These are phyloP conservation scores for Populus hybrid DNA, from an alignment of 441 rosid genomes.

Conservation along the genomic window DNA sequence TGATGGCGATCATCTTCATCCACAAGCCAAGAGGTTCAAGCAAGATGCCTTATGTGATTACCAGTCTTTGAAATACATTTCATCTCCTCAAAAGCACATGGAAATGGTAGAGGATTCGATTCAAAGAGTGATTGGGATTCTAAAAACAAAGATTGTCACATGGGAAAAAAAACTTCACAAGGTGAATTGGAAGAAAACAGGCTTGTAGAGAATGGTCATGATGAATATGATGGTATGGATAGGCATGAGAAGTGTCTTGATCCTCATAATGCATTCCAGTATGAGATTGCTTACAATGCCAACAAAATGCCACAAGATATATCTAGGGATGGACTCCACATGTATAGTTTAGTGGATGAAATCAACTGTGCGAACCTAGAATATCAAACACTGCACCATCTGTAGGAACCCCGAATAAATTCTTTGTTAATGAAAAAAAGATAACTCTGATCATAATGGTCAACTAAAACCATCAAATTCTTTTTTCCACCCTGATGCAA, in stretches of 20 bases:
- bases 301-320: conserved; percentile 7
- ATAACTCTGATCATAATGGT: conserved; percentile 7
- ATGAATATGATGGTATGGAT: conserved; percentile 8
- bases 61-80: conserved; percentile 13
- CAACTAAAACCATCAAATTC: conserved; percentile 6
- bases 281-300: conserved; percentile 13
- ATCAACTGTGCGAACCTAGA: conserved; percentile 7
- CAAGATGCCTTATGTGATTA: conserved; percentile 10
- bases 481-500: background rate
- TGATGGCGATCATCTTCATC: conserved; percentile 14
- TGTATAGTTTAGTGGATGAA: conserved; percentile 15
- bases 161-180: conserved; percentile 12
- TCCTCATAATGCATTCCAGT: conserved; percentile 16
- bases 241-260: conserved; percentile 10
- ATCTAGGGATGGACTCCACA: conserved; percentile 4
- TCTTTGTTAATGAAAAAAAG: conserved; percentile 10
- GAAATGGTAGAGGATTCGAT: conserved; percentile 14
- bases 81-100: conserved; percentile 9
- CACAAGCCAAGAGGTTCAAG: conserved; percentile 35
- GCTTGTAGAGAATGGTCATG: conserved; percentile 16
- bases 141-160: conserved; percentile 11
- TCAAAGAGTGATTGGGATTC: conserved; percentile 3
- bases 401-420: background rate
- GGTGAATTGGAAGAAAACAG: conserved; percentile 16
- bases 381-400: conserved; percentile 8